Evolutionary conservation across 345 rosid genomes (phyloP).

Genomic region (Mercurialis annua): DNA sequence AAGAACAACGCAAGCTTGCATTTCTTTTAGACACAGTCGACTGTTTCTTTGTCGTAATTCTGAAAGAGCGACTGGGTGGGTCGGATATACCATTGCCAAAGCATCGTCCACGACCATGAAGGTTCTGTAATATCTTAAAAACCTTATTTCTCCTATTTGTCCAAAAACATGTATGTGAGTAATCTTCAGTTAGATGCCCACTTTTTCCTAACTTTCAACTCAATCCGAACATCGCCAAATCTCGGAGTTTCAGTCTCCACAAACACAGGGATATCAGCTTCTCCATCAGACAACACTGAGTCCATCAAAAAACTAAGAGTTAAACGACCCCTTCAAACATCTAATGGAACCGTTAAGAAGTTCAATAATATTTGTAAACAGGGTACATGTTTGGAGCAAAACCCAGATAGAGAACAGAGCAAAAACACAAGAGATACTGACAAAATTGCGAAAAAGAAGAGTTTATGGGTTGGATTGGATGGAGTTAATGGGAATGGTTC

Average conservation of each 20-base stretch:
- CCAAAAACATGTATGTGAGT: conserved; percentile 42
- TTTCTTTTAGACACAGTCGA: no score
- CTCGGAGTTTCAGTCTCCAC: conserved; percentile 16
- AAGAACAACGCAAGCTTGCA: no score
- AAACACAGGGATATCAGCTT: conserved; percentile 31
- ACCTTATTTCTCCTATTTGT: background rate
- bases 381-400: conserved; percentile 24
- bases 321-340: conserved; percentile 30
- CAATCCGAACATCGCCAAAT: conserved; percentile 37
- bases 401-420: conserved; percentile 31
- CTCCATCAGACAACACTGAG: conserved; percentile 38
- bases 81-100: background rate
- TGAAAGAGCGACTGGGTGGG: no score
- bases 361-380: conserved; percentile 25
- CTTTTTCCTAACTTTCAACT: conserved; percentile 44
- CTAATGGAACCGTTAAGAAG: conserved; percentile 25
- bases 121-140: background rate
- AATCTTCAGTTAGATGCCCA: conserved; percentile 45
- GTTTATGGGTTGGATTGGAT: background rate
- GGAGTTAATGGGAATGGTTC: conserved; percentile 5
- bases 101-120: no score
- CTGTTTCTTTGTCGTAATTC: no score
- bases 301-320: conserved; percentile 29
- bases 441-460: conserved; percentile 25
- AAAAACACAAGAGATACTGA: conserved; percentile 9